These are phyloP conservation scores for Prunus dulcis DNA, from an alignment of 306 rosid species.

Conservation along the genomic window DNA sequence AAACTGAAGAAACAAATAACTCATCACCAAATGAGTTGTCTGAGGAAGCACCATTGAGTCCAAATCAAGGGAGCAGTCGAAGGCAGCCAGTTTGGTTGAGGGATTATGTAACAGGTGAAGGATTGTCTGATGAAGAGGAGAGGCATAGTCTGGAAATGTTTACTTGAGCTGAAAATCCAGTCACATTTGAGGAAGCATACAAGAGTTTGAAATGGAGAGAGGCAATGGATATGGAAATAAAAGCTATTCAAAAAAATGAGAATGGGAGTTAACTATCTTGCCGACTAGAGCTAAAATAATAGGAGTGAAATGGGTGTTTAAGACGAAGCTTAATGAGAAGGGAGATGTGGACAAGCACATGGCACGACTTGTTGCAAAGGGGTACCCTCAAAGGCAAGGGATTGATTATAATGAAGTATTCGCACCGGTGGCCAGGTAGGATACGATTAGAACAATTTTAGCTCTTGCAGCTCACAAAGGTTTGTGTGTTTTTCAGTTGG, in stretches of 20 bases:
- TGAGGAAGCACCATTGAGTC: too few species aligned
- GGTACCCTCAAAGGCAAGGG: neutral
- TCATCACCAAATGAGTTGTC: too few species aligned
- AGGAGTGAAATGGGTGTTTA: conserved; percentile 3
- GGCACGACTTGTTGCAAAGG: conserved; percentile 3
- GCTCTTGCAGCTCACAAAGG: neutral
- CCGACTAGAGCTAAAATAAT: neutral
- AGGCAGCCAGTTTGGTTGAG: neutral
- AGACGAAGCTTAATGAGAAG: conserved; percentile 9
- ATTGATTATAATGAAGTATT: neutral
- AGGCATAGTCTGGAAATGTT: neutral
- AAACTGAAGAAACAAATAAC: too few species aligned
- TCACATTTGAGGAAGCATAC: neutral
- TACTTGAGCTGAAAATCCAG: neutral
- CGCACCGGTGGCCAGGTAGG: neutral
- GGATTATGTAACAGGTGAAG: neutral
- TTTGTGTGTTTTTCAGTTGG: neutral
- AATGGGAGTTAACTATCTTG: neutral
- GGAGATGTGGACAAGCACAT: conserved; percentile 11
- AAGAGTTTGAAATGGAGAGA: neutral
- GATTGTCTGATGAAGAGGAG: neutral
- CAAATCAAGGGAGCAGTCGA: too few species aligned
- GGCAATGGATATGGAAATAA: neutral
- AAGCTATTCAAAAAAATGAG: neutral
- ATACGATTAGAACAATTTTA: neutral